These are phyloP conservation scores for Suillus brevipes DNA, from an alignment of 768 basidiomycete species.

Conservation along the genomic window DNA sequence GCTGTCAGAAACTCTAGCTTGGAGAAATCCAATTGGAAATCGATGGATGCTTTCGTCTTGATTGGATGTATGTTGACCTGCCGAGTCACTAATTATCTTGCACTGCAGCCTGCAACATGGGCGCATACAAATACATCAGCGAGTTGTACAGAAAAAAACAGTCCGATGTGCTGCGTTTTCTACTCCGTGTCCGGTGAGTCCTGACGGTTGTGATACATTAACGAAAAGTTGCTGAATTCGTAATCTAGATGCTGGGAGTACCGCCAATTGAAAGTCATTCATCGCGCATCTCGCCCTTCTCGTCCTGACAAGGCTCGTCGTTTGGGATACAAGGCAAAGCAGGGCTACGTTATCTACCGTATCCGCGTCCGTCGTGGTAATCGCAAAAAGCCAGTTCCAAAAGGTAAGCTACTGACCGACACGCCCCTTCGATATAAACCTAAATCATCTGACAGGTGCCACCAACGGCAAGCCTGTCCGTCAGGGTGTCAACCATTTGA, in stretches of 20 bases:
- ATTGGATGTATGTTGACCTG: slow-evolving; percentile 1
- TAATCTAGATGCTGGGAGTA: slow-evolving; percentile 90
- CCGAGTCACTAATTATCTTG: slow-evolving; percentile 21
- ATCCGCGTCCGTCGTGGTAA: slow-evolving; percentile 96
- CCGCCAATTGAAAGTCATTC: slow-evolving; percentile 96
- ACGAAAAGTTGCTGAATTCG: slow-evolving; percentile 9
- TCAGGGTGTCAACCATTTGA: slow-evolving; percentile 99
- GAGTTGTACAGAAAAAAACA: slow-evolving; percentile 99
- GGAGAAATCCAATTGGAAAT: slow-evolving; percentile 2
- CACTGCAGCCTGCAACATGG: slow-evolving; percentile 62
- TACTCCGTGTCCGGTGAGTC: slow-evolving; percentile 90
- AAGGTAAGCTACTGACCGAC: slow-evolving; percentile 57
- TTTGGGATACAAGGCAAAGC: slow-evolving; percentile 99
- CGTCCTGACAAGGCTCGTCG: slow-evolving; percentile 99
- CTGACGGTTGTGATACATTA: neutral
- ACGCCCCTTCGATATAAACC: slow-evolving; percentile 1
- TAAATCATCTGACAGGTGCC: slow-evolving; percentile 57
- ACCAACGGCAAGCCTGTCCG: slow-evolving; percentile 99
- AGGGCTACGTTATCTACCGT: slow-evolving; percentile 98
- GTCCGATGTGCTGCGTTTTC: slow-evolving; percentile 95
- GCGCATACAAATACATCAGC: slow-evolving; percentile 94
- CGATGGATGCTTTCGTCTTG: slow-evolving; percentile 18
- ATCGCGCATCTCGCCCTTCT: slow-evolving; percentile 96
- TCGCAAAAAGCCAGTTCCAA: slow-evolving; percentile 97
- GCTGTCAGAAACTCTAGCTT: neutral